phyloP scores from a whole-genome alignment of 768 basidiomycete genomes.

The Podaxis pistillaris region DNA sequence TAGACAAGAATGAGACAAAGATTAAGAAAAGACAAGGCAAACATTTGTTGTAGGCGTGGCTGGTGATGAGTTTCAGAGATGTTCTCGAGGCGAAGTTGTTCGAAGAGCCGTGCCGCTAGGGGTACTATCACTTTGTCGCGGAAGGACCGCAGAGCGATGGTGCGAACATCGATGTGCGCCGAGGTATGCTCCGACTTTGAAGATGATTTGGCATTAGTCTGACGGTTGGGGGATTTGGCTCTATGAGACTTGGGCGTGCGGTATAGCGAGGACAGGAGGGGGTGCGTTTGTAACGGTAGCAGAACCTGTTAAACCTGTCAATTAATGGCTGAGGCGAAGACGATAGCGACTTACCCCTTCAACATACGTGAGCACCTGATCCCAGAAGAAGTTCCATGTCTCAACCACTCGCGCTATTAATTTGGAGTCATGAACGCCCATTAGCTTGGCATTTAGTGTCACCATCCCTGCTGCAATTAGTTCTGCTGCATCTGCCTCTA shows the following conservation, averaged over 20 bases:
- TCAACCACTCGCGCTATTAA: slow-evolving; percentile 79
- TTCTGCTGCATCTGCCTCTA: slow-evolving; percentile 79
- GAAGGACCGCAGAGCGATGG: slow-evolving; percentile 76
- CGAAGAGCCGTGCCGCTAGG: slow-evolving; percentile 51
- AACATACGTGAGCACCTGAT: slow-evolving; percentile 80
- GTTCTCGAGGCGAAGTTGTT: slow-evolving; percentile 51
- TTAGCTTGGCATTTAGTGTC: slow-evolving; percentile 83
- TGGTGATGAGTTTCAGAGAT: slow-evolving; percentile 58
- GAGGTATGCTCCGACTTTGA: slow-evolving; percentile 32
- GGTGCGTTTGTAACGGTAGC: slow-evolving; percentile 36
- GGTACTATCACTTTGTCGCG: slow-evolving; percentile 79
- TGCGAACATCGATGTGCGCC: slow-evolving; percentile 73
- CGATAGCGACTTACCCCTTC: slow-evolving; percentile 66
- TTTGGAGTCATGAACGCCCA: slow-evolving; percentile 73
- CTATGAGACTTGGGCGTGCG: slow-evolving; percentile 60
- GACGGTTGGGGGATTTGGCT: slow-evolving; percentile 47
- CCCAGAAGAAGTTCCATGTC: slow-evolving; percentile 94
- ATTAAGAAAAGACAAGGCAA: slow-evolving; percentile 19
- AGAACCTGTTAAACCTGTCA: slow-evolving; percentile 26
- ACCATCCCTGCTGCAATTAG: slow-evolving; percentile 88
- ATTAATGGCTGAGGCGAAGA: neutral
- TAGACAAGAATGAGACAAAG: slow-evolving; percentile 2
- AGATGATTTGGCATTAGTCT: slow-evolving; percentile 41
- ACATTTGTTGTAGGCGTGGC: slow-evolving; percentile 83
- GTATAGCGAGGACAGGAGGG: slow-evolving; percentile 65